Percentiles rank a stretch among this genome's conserved stretches.
These are phyloP conservation scores for Ophiostoma sp. DNA, from an alignment of 2,329 filamentous ascomycete species.

Conservation along the genomic window DNA sequence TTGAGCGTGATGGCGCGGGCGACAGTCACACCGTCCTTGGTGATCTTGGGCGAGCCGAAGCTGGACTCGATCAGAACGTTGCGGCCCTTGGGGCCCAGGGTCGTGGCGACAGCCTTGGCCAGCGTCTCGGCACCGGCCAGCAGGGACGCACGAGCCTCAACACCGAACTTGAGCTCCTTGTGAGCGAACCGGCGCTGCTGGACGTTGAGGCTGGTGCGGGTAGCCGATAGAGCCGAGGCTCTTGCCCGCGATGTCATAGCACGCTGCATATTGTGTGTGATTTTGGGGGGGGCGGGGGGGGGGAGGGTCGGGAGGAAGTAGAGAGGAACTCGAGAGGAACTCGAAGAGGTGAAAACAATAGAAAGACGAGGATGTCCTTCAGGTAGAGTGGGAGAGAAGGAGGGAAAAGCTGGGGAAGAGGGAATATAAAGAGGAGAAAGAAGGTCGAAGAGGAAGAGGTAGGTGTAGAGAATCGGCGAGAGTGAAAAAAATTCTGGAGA, in stretches of 20 bases:
- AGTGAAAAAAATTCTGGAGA: constrained; percentile 22
- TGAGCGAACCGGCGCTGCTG: constrained; percentile 95
- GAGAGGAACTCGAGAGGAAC: background rate
- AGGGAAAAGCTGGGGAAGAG: constrained; percentile 15
- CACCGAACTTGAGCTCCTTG: constrained; percentile 99
- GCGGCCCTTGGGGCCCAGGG: constrained; percentile 93
- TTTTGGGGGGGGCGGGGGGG: constrained; percentile 6
- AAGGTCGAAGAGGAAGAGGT: background rate
- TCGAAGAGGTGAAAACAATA: constrained; percentile 1
- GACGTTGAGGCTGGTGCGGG: constrained; percentile 58
- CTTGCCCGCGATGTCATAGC: constrained; percentile 76
- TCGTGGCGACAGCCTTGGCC: constrained; percentile 91
- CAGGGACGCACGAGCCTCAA: constrained; percentile 83
- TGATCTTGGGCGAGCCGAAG: constrained; percentile 99
- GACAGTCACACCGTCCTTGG: constrained; percentile 91
- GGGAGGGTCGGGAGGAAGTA: background rate
- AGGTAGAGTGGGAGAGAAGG: background rate
- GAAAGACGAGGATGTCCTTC: background rate
- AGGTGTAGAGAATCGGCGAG: background rate
- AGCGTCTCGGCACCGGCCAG: constrained; percentile 94
- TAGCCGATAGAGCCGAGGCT: constrained; percentile 70
- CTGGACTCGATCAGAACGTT: constrained; percentile 98
- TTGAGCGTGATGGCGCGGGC: constrained; percentile 85
- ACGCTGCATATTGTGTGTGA: constrained; percentile 69
- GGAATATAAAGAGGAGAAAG: constrained; percentile 7